phyloP scores from a whole-genome alignment of 2,329 filamentous ascomycete genomes.

The Aspergillus jensenii region DNA sequence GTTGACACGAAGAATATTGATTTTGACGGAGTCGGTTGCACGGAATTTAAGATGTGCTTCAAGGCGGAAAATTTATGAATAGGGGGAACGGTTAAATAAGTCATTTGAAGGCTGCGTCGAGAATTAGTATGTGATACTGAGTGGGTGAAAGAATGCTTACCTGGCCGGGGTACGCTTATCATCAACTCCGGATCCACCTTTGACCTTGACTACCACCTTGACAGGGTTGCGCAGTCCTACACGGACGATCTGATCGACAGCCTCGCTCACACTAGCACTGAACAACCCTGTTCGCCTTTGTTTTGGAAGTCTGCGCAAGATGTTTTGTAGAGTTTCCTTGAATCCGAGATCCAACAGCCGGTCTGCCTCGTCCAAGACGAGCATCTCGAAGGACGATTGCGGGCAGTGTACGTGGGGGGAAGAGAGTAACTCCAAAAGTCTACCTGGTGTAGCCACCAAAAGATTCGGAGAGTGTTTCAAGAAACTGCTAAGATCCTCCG shows the following conservation, averaged over 20 bases:
- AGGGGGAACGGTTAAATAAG: constrained; percentile 73
- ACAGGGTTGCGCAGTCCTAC: constrained; percentile 92
- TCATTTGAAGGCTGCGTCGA: constrained; percentile 71
- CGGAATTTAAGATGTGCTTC: constrained; percentile 64
- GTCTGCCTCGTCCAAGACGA: constrained; percentile 94
- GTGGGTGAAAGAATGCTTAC: constrained; percentile 23
- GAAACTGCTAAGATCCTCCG: constrained; percentile 84
- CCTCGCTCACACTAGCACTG: constrained; percentile 93
- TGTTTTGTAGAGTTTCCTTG: constrained; percentile 83
- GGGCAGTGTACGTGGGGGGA: constrained; percentile 86
- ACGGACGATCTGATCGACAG: constrained; percentile 86
- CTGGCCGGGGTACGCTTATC: constrained; percentile 86
- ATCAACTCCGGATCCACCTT: constrained; percentile 69
- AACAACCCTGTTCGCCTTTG: constrained; percentile 91
- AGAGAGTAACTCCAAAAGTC: constrained; percentile 81
- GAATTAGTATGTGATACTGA: constrained; percentile 16
- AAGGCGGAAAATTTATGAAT: constrained; percentile 78
- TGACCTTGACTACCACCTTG: constrained; percentile 91
- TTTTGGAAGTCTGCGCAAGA: constrained; percentile 81
- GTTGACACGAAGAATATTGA: constrained; percentile 91
- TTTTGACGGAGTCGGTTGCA: constrained; percentile 76
- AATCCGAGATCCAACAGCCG: constrained; percentile 90
- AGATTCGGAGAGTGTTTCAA: constrained; percentile 82
- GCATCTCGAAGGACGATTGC: constrained; percentile 83
- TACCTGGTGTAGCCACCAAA: constrained; percentile 84